Percentiles rank a stretch among this genome's conserved stretches.
These are phyloP conservation scores for Nicotiana noctiflora DNA, from an alignment of 257 asterid species.

Conservation along the genomic window DNA sequence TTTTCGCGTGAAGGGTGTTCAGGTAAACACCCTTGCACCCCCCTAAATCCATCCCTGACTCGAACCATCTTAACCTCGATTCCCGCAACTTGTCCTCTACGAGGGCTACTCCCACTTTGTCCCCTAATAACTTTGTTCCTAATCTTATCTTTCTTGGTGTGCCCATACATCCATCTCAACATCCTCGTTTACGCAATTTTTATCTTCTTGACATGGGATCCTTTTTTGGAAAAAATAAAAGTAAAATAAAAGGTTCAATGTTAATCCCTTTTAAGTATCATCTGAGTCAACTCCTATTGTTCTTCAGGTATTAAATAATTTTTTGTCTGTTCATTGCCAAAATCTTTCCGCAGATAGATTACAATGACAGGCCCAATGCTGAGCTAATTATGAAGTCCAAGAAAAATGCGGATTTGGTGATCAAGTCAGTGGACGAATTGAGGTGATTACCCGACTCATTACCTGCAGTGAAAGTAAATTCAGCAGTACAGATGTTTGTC, in stretches of 20 bases:
- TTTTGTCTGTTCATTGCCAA: slow-evolving; percentile 8
- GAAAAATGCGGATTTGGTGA: slow-evolving; percentile 66
- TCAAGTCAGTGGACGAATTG: slow-evolving; percentile 59
- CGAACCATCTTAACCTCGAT: too few species aligned
- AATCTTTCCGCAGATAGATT: slow-evolving; percentile 52
- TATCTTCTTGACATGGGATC: too few species aligned
- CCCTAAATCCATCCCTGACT: too few species aligned
- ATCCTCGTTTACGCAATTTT: too few species aligned
- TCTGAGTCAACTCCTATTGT: neutral
- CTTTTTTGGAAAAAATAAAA: neutral
- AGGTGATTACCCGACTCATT: slow-evolving; percentile 14
- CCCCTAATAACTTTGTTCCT: too few species aligned
- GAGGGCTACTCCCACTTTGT: too few species aligned
- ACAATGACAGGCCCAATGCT: slow-evolving; percentile 87
- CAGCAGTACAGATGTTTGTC: neutral
- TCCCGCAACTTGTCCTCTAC: too few species aligned
- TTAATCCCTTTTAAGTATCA: neutral
- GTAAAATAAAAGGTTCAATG: neutral
- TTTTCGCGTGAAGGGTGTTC: too few species aligned
- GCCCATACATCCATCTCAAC: too few species aligned
- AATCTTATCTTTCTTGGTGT: too few species aligned
- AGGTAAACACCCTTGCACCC: too few species aligned
- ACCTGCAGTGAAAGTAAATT: neutral
- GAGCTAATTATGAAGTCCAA: slow-evolving; percentile 70
- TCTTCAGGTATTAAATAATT: neutral